These are phyloP conservation scores for Prototheca wickerhamii DNA, from an alignment of 163 green algal genomes.

Conservation along the genomic window DNA sequence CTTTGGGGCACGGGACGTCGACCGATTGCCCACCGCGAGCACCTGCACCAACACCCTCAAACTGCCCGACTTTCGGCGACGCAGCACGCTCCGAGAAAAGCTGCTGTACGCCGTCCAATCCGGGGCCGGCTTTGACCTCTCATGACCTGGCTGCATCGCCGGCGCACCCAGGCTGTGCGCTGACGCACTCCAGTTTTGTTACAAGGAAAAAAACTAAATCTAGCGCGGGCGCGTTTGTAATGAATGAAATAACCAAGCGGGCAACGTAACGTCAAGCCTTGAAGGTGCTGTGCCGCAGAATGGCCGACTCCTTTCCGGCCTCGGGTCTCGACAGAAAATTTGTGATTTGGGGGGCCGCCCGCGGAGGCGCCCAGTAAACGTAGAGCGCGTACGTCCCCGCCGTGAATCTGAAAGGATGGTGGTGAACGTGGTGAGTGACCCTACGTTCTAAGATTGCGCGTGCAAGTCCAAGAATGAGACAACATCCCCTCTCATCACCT, in stretches of 20 bases:
- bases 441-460: background rate
- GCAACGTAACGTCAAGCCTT: no score
- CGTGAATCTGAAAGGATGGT: constrained; percentile 42
- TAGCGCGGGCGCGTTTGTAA: no score
- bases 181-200: no score
- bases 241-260: no score
- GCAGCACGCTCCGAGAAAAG: constrained; percentile 56
- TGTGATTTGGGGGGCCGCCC: constrained; percentile 61
- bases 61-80: constrained; percentile 69
- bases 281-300: constrained; percentile 58
- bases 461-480: background rate
- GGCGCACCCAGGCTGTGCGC: no score
- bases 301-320: constrained; percentile 60
- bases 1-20: constrained; percentile 5
- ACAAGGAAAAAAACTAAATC: no score
- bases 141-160: background rate
- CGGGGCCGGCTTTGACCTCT: constrained; percentile 74
- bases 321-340: constrained; percentile 72
- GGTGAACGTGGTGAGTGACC: background rate
- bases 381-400: constrained; percentile 89
- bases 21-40: constrained; percentile 66
- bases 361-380: constrained; percentile 56
- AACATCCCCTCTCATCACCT: constrained; percentile 32
- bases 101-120: constrained; percentile 62
- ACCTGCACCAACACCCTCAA: constrained; percentile 92